Percentiles rank a stretch among this genome's conserved stretches.
Conservation (phyloP, 257 asterid species). For the Solanum dulcamara region DNA sequence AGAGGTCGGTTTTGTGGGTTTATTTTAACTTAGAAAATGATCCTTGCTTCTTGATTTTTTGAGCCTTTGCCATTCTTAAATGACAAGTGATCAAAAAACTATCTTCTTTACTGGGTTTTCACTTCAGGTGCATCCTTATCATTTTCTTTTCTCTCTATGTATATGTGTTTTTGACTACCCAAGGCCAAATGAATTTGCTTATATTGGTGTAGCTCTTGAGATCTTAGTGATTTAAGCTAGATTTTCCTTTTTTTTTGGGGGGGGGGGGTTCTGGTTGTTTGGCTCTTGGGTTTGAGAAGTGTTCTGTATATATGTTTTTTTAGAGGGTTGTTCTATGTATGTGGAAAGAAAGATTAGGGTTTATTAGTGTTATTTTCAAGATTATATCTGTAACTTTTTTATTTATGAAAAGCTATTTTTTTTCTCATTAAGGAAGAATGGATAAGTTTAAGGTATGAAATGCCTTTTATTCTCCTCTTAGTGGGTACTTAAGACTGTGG, state of each 20-base stretch:
- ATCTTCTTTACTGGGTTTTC: not conserved
- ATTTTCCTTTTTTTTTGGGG: not conserved
- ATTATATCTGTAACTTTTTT: not conserved
- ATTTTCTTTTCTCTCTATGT: not conserved
- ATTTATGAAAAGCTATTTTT: not conserved
- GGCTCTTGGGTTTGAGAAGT: not conserved
- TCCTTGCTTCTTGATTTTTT: not conserved
- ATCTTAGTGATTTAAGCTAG: conserved; percentile 2
- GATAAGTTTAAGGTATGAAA: not conserved
- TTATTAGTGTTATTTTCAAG: not conserved
- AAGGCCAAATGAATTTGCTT: not conserved
- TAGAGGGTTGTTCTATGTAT: not conserved
- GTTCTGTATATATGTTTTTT: not conserved
- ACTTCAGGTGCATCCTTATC: not conserved
- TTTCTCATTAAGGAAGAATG: not conserved
- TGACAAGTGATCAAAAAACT: not conserved
- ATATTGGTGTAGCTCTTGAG: not conserved
- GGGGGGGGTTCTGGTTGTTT: not conserved
- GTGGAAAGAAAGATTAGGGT: not conserved
- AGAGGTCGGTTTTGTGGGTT: not conserved
- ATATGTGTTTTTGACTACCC: not conserved
- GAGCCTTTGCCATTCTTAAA: not conserved
- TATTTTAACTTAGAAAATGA: not conserved
- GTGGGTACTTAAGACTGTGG: not conserved
- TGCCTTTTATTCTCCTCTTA: not conserved